These are phyloP conservation scores for Quercus phellos DNA, from an alignment of 331 rosid genomes.

Conservation along the genomic window DNA sequence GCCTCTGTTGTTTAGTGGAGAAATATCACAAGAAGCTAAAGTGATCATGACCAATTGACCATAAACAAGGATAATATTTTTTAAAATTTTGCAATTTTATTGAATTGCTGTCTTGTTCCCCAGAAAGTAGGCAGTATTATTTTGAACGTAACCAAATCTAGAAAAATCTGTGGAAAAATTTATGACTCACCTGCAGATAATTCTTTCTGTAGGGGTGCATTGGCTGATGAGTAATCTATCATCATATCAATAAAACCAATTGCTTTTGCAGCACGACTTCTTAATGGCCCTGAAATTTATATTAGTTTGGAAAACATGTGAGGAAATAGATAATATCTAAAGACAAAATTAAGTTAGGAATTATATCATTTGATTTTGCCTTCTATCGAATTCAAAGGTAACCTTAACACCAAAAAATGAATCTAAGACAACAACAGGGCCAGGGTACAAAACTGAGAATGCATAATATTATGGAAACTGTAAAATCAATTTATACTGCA, in stretches of 20 bases:
- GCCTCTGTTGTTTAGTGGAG: no score
- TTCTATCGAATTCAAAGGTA: not conserved
- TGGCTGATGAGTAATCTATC: conserved; percentile 73
- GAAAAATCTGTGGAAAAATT: not conserved
- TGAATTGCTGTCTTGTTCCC: not conserved
- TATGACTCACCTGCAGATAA: conserved; percentile 57
- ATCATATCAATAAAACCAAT: conserved; percentile 89
- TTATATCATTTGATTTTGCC: not conserved
- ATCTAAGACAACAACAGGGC: not conserved
- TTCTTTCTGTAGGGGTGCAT: conserved; percentile 84
- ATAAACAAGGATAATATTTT: not conserved
- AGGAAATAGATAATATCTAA: not conserved
- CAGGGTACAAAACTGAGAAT: not conserved
- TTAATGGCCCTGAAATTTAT: conserved; percentile 58
- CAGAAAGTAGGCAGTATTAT: not conserved
- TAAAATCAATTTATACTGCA: no score
- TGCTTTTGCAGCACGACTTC: conserved; percentile 94
- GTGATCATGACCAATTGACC: not conserved
- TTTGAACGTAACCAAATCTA: not conserved
- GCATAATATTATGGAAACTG: no score
- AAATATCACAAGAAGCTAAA: not conserved
- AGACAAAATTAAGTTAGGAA: not conserved
- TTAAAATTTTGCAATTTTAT: not conserved
- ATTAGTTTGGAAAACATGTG: not conserved
- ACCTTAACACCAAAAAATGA: not conserved